Evolutionary conservation across 2,329 filamentous ascomycete species (phyloP).

Genomic region (Ramularia collo-cygni): DNA sequence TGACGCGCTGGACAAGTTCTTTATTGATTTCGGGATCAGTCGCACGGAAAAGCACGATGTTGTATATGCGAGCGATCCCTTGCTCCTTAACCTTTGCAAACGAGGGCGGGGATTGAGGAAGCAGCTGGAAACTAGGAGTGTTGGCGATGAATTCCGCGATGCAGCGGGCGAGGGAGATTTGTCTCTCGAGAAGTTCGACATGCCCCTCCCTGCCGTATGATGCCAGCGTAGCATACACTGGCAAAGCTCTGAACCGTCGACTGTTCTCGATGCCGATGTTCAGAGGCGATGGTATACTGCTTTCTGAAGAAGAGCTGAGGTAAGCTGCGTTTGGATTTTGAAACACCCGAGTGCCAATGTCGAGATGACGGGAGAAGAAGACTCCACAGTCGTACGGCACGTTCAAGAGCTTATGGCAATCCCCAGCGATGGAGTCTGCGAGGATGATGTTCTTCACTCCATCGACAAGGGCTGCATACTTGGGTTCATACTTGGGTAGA

Average conservation of each 20-base stretch:
- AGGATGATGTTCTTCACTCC: constrained; percentile 62
- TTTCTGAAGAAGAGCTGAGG: constrained; percentile 43
- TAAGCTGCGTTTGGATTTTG: constrained; percentile 83
- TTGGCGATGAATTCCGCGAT: constrained; percentile 59
- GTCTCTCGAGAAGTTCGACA: constrained; percentile 60
- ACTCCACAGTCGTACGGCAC: constrained; percentile 92
- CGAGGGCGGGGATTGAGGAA: constrained; percentile 42
- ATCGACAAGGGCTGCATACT: constrained; percentile 51
- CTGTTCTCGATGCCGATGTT: constrained; percentile 90
- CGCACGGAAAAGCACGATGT: constrained; percentile 72
- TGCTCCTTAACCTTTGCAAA: constrained; percentile 31
- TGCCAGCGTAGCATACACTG: constrained; percentile 72
- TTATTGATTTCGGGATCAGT: constrained; percentile 58
- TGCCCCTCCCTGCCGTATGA: constrained; percentile 68
- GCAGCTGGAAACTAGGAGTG: constrained; percentile 57
- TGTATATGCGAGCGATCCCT: constrained; percentile 51
- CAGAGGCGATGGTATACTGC: constrained; percentile 65
- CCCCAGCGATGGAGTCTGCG: constrained; percentile 79
- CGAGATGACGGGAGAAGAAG: constrained; percentile 66
- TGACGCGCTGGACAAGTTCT: constrained; percentile 64
- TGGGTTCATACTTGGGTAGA: constrained; percentile 45
- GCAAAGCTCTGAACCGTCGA: constrained; percentile 81
- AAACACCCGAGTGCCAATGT: constrained; percentile 59
- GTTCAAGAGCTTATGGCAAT: constrained; percentile 88
- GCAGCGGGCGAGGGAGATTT: constrained; percentile 63